A percentile compares a stretch with the other conserved stretches of the same genome.
These are phyloP conservation scores for Neodidymelliopsis sp. DNA, from an alignment of 2,329 filamentous ascomycete species.

Conservation along the genomic window DNA sequence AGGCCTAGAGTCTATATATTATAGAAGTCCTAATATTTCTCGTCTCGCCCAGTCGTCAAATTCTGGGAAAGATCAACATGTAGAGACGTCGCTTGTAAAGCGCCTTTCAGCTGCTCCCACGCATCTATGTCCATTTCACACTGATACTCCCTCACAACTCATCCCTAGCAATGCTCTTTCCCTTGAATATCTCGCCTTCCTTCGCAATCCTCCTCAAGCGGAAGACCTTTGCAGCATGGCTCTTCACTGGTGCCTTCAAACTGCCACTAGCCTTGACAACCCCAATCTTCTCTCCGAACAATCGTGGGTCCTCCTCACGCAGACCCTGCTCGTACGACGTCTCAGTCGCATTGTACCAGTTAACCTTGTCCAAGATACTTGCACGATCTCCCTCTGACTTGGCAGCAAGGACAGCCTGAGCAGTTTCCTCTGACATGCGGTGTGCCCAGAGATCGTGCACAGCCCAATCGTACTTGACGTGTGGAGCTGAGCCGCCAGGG, in stretches of 20 bases:
- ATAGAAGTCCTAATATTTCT: too few species aligned
- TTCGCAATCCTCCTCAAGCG: slow-evolving; percentile 27
- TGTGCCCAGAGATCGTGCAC: slow-evolving; percentile 35
- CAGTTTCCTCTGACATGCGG: slow-evolving; percentile 28
- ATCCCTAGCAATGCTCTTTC: slow-evolving; percentile 33
- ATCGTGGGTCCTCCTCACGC: slow-evolving; percentile 23
- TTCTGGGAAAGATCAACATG: too few species aligned
- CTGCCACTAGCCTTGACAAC: slow-evolving; percentile 29
- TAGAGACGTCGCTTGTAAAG: too few species aligned
- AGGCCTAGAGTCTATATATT: too few species aligned
- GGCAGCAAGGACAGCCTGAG: slow-evolving; percentile 24
- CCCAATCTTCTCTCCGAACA: slow-evolving; percentile 36
- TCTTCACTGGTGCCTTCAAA: slow-evolving; percentile 28
- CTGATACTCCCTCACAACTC: slow-evolving; percentile 20
- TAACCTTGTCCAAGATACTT: slow-evolving; percentile 22
- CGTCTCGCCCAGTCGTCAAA: too few species aligned
- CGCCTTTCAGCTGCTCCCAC: too few species aligned
- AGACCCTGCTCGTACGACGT: slow-evolving; percentile 30
- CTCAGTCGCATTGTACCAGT: slow-evolving; percentile 36
- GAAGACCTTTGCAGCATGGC: slow-evolving; percentile 31
- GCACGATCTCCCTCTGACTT: slow-evolving; percentile 15
- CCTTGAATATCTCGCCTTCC: slow-evolving; percentile 31
- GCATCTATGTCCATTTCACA: neutral
- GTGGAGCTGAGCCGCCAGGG: slow-evolving; percentile 33
- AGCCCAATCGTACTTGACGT: slow-evolving; percentile 33